Percentiles rank a stretch among this genome's conserved stretches.
These are phyloP conservation scores for Trametes polyzona DNA, from an alignment of 1,284 basidiomycete genomes.

Conservation along the genomic window DNA sequence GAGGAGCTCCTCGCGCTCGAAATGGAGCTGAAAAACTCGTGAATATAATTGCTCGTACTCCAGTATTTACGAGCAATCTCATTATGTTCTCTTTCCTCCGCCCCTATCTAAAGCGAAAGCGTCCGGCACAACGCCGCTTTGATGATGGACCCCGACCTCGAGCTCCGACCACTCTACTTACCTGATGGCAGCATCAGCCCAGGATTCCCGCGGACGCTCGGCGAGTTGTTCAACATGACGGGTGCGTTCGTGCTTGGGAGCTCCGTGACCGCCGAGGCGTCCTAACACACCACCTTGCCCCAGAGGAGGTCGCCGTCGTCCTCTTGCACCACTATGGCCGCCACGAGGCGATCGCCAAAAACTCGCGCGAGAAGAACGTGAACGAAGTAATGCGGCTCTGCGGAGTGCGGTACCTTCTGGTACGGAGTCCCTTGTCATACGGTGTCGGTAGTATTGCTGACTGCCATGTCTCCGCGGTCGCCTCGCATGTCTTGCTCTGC, in stretches of 20 bases:
- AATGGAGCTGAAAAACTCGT: constrained; percentile 60
- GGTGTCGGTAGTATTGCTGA: constrained; percentile 10
- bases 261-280: too few relatives aligned
- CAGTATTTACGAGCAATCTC: too few relatives aligned
- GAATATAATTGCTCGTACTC: too few relatives aligned
- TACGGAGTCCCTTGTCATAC: constrained; percentile 16
- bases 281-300: neutral
- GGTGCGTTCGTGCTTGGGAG: too few relatives aligned
- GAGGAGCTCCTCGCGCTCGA: constrained; percentile 52
- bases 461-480: neutral
- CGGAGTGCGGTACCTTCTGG: constrained; percentile 51
- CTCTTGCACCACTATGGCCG: constrained; percentile 48
- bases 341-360: constrained; percentile 15
- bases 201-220: constrained; percentile 50
- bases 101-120: constrained; percentile 47
- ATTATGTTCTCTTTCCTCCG: neutral
- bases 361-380: constrained; percentile 47
- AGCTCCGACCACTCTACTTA: constrained; percentile 50
- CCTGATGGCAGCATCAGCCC: constrained; percentile 46
- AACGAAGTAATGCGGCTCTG: constrained; percentile 56
- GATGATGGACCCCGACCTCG: constrained; percentile 43
- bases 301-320: constrained; percentile 40
- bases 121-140: constrained; percentile 53
- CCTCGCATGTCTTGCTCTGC: too few relatives aligned
- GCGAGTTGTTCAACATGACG: constrained; percentile 48